phyloP scores from a whole-genome alignment of 2,329 filamentous ascomycete species.

The Xylariaceae sp. region DNA sequence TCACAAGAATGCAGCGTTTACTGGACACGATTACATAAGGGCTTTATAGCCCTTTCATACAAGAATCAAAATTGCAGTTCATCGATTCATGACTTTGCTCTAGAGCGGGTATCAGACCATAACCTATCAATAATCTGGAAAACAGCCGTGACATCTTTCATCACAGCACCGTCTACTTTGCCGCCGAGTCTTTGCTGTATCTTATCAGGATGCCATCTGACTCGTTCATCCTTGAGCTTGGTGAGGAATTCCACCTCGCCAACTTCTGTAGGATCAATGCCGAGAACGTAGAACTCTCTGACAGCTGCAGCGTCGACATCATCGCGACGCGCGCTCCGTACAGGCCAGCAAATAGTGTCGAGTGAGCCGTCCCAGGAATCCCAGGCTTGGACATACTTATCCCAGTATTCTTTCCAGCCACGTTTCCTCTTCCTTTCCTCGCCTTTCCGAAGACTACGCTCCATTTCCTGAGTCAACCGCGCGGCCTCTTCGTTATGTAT shows the following conservation, averaged over 20 bases:
- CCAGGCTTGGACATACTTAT: constrained; percentile 64
- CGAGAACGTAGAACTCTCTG: constrained; percentile 57
- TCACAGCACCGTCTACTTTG: constrained; percentile 64
- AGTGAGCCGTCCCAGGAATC: constrained; percentile 43
- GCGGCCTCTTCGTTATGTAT: constrained; percentile 33
- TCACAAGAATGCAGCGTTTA: constrained; percentile 7
- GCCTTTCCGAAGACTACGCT: constrained; percentile 63
- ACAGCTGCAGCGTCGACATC: constrained; percentile 23
- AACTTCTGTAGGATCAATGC: constrained; percentile 40
- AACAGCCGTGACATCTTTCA: constrained; percentile 79
- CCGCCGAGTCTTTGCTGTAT: constrained; percentile 84
- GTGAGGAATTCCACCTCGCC: constrained; percentile 44
- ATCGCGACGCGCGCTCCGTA: constrained; percentile 52
- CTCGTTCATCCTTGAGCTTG: constrained; percentile 74
- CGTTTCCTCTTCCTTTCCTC: constrained; percentile 57
- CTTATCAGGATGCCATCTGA: constrained; percentile 97
- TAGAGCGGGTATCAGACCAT: constrained; percentile 60
- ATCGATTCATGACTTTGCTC: constrained; percentile 4
- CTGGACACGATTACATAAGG: no score
- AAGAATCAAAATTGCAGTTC: no score
- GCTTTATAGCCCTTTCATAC: no score
- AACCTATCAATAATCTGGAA: constrained; percentile 86
- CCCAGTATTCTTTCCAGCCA: constrained; percentile 59
- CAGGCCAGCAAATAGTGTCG: constrained; percentile 64
- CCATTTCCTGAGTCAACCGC: constrained; percentile 59